Evolutionary conservation across 1,284 basidiomycete genomes (phyloP), one percentile per base, ranked within the genome.

Genomic region (Apiotrichum veenhuisii): DNA sequence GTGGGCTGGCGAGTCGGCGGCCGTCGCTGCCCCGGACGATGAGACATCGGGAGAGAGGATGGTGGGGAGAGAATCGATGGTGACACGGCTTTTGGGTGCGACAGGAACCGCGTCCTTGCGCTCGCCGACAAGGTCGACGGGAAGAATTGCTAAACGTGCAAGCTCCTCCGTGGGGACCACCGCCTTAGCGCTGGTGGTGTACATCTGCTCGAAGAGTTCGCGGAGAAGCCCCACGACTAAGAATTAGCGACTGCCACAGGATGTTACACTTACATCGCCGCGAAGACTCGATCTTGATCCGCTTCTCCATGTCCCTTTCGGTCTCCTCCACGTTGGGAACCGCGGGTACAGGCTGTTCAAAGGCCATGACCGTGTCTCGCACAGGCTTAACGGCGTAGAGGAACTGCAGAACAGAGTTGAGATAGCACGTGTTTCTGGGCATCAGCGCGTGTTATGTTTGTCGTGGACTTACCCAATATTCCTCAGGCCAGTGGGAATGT

Each of bases 371-470:
- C 3, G 71, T 70, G 2, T 75, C 69, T 18, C 76, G 67, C 2
- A 77, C 58, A 7, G 73, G 73, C 50, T 69, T 73, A 63, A 77
- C 66, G 2, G 74, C 66, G 50, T 76, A 75, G 15, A 77, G 60
- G 52, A 75, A 77, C 60, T 77, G 69, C 5, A 77, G 62, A 11
- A 77, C 70, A 10, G 75, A 77, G 57, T 77, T 77, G 37, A 77
- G 65, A 42, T 77, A 77, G 46, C 72, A 76, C 26, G 74, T 76
- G 55, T 77, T 76, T 38, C 44, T 46, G 11, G 7, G 9, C 5
- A 26, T 46, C 27, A 46, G 44, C 9, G 14, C 11, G 7, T 1
- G 12, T 15, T 12, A 5, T 1, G 25, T 10, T n/a, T 11, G 15
- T 14, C 15, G n/a, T n/a, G 23, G 3, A 46, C 44, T 46, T 18